Percentiles rank a stretch among this genome's conserved stretches.
Conservation (phyloP, 768 basidiomycete species). For the Boletales sp. region DNA sequence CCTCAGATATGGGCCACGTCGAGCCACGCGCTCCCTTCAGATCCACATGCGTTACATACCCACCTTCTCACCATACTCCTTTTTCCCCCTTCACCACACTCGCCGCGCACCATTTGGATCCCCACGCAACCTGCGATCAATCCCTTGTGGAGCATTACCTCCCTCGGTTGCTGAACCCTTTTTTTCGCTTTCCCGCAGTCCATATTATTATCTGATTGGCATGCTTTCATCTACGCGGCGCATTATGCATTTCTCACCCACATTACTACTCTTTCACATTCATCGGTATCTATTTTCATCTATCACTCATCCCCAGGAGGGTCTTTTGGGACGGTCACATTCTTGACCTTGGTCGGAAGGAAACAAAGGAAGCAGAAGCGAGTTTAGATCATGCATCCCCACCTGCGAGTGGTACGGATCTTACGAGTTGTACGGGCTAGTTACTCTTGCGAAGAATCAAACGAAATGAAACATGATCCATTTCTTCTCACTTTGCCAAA, state of each 20-base stretch:
- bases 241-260: slow-evolving; percentile 27
- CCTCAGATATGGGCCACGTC: slow-evolving; percentile 20
- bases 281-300: slow-evolving; percentile 30
- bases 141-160: slow-evolving; percentile 7
- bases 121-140: slow-evolving; percentile 14
- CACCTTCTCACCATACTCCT: slow-evolving; percentile 13
- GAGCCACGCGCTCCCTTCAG: slow-evolving; percentile 21
- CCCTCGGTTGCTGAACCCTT: slow-evolving; percentile 6
- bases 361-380: slow-evolving; percentile 1
- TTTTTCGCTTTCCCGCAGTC: slow-evolving; percentile 13
- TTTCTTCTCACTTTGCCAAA: neutral
- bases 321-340: slow-evolving; percentile 11
- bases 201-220: slow-evolving; percentile 29
- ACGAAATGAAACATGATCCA: slow-evolving; percentile 41
- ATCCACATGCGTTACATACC: slow-evolving; percentile 19
- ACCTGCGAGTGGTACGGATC: slow-evolving; percentile 16
- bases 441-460: slow-evolving; percentile 36
- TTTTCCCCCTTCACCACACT: slow-evolving; percentile 4
- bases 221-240: slow-evolving; percentile 19
- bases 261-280: slow-evolving; percentile 23
- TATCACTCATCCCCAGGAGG: slow-evolving; percentile 27
- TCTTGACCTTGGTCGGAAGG: slow-evolving; percentile 8
- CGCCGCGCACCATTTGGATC: slow-evolving; percentile 17
- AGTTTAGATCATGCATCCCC: neutral
- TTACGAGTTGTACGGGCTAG: slow-evolving; percentile 23